Base-by-base conservation (phyloP, 2,329 filamentous ascomycete species). In the Arachnomyces sp. region DNA sequence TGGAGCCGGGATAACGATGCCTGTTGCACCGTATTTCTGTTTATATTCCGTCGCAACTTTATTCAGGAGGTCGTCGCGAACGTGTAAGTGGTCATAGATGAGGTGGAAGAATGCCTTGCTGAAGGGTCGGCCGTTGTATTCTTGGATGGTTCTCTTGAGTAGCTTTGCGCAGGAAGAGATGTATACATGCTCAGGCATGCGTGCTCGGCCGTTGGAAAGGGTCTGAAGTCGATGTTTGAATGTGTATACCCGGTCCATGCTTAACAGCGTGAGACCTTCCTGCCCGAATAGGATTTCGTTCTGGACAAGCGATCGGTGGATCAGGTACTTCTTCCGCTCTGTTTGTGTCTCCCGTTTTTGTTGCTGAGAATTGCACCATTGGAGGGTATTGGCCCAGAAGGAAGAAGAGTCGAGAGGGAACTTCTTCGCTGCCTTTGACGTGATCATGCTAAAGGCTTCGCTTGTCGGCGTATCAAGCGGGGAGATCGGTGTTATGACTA, bases 171-270 rank as follows among this genome's bases (percentile, higher is more conserved):
- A 67, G 9, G 63, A 65, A 12, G 53, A 52, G 39, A 67, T 53
- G 45, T 58, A 62, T 12, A 58, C 49, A 9, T 61, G 56, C 3
- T 57, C 52, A 14, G 51, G 48, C n/a, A 53, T 53, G 34, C 51
- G 50, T n/a, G 50, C 53, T 11, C 45, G 48, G 29, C 47, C 40
- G 13, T 42, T 47, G 3, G 64, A 63, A 9, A 67, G 54, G 4
- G 62, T 54, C 41, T 58, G 64, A 6, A 68, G 55, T 12, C 62
- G 54, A 20, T 61, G 61, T 43, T 68, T 68, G 45, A 68, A 59
- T 11, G 59, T 66, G 42, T 66, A 67, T 41, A 68, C 63, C 30
- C 64, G 63, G 49, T 68, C 65, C 46, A 67, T 62, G 39, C 60
- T 66, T 8, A 68, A 53, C 6, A 68, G 46, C 0, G 65, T 66